Evolutionary conservation across 2,329 filamentous ascomycete genomes (phyloP), one percentile per base, ranked within the genome.

Genomic region (Diaporthe destruens): DNA sequence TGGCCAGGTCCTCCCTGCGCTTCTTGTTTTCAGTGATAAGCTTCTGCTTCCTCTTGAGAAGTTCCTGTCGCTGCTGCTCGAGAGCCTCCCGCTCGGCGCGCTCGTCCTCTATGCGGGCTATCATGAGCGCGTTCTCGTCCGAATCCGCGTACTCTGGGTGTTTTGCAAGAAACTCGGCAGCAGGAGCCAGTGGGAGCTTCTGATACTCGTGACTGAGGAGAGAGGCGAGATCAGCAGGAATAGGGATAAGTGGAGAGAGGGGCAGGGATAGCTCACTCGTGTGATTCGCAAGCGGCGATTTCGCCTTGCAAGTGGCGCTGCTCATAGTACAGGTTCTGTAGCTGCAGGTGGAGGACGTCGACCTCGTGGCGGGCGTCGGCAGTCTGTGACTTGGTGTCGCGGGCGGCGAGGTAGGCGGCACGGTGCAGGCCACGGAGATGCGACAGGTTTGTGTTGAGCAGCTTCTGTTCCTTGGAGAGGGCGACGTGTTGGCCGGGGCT

Each of bases 301-400:
- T 99, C 96, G 63, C 94, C 94, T 75, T 93, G 91, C 70, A 99
- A 85, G 82, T 98, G 95, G 70, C 94, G 88, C 84, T 98, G 95
- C 82, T 99, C 96, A 80, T 99, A 99, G 81, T 96, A 97, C 9
- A 99, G 85, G 79, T 99, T 99, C 83, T 98, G 96, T 71, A 99
- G 87, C 79, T 97, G 94, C 49, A 99, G 87, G 80, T 98, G 95
- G 74, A 99, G 87, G 65, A 92, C 90, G 80, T 99, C 96, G 75
- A 98, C 94, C 82, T 98, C 94, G 78, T 96, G 93, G 63, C 95
- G 91, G 63, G 93, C 93, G 81, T 98, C 94, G 39, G 94, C 93
- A 0, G 96, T 98, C 77, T 90, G 87, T 69, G 93, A 87, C 81
- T 98, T 98, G 18, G 95, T 98, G 77, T 94, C 91, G 76, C 96